phyloP scores from a whole-genome alignment of 805 yeast species.

The Candida schatavii region DNA sequence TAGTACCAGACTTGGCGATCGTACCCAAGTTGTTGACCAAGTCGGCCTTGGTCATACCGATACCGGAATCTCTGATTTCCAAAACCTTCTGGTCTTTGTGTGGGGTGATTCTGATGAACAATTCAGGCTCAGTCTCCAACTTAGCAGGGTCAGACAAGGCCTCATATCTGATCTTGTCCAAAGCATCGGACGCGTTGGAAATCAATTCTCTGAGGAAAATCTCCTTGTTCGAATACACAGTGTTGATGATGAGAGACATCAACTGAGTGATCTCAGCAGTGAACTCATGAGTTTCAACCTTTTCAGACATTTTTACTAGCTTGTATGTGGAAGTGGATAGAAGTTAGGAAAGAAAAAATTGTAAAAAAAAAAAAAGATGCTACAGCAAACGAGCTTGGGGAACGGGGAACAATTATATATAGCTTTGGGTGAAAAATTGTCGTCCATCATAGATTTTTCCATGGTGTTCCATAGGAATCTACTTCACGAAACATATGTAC shows the following conservation, averaged over 20 bases:
- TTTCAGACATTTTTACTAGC: slow-evolving; percentile 48
- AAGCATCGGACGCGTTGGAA: slow-evolving; percentile 98
- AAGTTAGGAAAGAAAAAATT: background rate
- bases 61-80: slow-evolving; percentile 99
- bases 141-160: slow-evolving; percentile 88
- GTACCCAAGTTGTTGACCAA: slow-evolving; percentile 99
- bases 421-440: no score
- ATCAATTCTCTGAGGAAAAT: slow-evolving; percentile 98
- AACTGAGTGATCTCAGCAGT: slow-evolving; percentile 99
- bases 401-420: no score
- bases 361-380: slow-evolving; percentile 1
- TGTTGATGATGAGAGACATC: slow-evolving; percentile 99
- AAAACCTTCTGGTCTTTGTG: slow-evolving; percentile 89
- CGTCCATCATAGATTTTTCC: no score
- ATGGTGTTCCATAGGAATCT: no score
- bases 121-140: slow-evolving; percentile 92
- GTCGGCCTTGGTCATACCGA: slow-evolving; percentile 99
- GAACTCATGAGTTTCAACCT: slow-evolving; percentile 86
- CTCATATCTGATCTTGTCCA: slow-evolving; percentile 97
- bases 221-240: slow-evolving; percentile 99
- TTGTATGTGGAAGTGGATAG: slow-evolving; percentile 1
- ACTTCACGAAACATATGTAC: no score
- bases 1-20: slow-evolving; percentile 99
- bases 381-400: no score
- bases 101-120: slow-evolving; percentile 97